Percentiles rank a stretch among this genome's conserved stretches.
Evolutionary conservation across 805 yeast genomes (phyloP).

Genomic region (Metschnikowia corniflorae): DNA sequence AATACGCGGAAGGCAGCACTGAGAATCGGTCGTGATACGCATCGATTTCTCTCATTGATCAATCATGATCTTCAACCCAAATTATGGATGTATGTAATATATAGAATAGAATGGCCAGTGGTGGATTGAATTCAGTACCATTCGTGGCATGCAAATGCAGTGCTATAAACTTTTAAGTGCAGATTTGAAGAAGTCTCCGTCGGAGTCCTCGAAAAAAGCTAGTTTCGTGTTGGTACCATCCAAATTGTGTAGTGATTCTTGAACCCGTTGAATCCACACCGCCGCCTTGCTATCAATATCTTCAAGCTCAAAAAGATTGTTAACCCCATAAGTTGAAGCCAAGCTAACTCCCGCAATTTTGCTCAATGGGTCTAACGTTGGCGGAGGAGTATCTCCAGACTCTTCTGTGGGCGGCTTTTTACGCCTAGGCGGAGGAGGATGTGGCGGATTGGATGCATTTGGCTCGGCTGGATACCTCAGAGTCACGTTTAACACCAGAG

Average conservation of each 20-base stretch:
- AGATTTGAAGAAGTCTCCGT: constrained; percentile 28
- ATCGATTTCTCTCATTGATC: constrained; percentile 8
- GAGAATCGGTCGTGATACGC: constrained; percentile 4
- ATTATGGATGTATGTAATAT: constrained; percentile 8
- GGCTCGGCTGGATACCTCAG: constrained; percentile 1
- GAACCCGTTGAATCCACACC: constrained; percentile 34
- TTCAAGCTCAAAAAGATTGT: constrained; percentile 29
- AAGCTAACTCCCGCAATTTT: constrained; percentile 23
- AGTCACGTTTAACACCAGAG: background rate
- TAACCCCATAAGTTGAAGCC: constrained; percentile 22
- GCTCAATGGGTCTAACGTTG: constrained; percentile 1
- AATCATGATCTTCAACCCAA: background rate
- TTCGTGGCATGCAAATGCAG: background rate
- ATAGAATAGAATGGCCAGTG: no score
- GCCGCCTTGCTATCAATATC: constrained; percentile 38
- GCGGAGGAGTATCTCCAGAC: background rate
- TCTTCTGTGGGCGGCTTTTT: constrained; percentile 8
- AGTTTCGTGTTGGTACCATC: constrained; percentile 29
- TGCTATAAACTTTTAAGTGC: constrained; percentile 14
- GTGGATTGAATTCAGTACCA: no score
- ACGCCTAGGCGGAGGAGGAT: constrained; percentile 31
- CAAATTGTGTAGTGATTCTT: constrained; percentile 26
- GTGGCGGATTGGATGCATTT: constrained; percentile 9
- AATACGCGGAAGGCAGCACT: constrained; percentile 6
- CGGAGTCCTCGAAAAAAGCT: constrained; percentile 34